phyloP scores from a whole-genome alignment of 2,329 filamentous ascomycete species.

The Claviceps quebecensis region DNA sequence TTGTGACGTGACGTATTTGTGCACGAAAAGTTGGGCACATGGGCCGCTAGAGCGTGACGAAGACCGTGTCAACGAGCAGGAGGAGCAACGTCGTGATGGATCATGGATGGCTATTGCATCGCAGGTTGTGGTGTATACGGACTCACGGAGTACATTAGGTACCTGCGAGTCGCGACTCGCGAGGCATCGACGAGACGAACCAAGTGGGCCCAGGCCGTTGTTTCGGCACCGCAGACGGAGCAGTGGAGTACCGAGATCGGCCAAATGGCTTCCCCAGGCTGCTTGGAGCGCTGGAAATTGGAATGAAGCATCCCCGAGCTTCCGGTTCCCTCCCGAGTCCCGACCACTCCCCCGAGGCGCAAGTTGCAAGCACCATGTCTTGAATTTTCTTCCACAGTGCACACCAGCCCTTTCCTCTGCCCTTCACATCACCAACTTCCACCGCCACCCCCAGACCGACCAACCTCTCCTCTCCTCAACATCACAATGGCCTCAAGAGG shows the following conservation, averaged over 20 bases:
- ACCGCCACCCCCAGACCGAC: conserved; percentile 10
- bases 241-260: conserved; percentile 1
- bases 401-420: conserved; percentile 7
- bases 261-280: background rate
- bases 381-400: conserved; percentile 1
- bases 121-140: too few relatives aligned
- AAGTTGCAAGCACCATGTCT: conserved; percentile 7
- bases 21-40: background rate
- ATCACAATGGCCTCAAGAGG: conserved; percentile 63
- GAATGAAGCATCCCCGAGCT: too few relatives aligned
- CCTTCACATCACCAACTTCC: conserved; percentile 9
- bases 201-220: too few relatives aligned
- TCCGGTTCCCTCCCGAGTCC: background rate
- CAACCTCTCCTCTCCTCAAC: conserved; percentile 12
- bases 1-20: background rate
- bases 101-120: too few relatives aligned
- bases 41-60: background rate
- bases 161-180: too few relatives aligned
- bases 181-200: too few relatives aligned
- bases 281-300: too few relatives aligned
- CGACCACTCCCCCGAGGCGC: background rate
- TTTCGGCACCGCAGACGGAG: background rate
- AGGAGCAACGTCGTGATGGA: too few relatives aligned
- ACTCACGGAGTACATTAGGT: too few relatives aligned
- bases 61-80: too few relatives aligned